Conservation (phyloP, 1,284 basidiomycete genomes). For the Lignosus rhinocerotis region DNA sequence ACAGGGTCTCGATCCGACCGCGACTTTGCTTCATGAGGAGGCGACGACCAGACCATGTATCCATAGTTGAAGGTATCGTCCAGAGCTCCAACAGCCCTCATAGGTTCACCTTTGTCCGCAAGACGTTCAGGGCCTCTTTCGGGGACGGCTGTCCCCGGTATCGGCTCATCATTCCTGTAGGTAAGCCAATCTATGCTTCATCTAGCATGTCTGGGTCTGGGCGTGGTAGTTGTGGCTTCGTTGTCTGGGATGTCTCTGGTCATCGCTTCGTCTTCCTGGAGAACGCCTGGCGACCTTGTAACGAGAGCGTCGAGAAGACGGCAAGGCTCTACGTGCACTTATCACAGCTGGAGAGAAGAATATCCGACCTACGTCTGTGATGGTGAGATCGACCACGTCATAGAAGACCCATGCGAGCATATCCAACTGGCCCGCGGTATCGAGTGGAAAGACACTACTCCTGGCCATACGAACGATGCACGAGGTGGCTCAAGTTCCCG, state of each 20-base stretch:
- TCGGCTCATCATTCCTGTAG: neutral
- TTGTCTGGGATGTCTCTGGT: conserved; percentile 2
- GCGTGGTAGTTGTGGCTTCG: conserved; percentile 16
- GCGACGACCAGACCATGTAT: neutral
- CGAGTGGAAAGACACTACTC: too few relatives aligned
- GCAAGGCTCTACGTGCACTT: neutral
- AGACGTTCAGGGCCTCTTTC: neutral
- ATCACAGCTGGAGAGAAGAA: too few relatives aligned
- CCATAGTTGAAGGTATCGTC: neutral
- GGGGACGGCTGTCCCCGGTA: neutral
- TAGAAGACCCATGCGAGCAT: too few relatives aligned
- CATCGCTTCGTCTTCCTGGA: conserved; percentile 9
- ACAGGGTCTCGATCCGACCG: too few relatives aligned
- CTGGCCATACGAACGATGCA: neutral
- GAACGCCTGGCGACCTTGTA: conserved; percentile 13
- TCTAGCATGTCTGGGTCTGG: neutral
- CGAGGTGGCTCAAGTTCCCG: neutral
- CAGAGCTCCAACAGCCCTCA: neutral
- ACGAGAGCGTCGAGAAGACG: conserved; percentile 6
- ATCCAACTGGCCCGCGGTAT: neutral
- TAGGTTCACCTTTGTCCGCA: neutral
- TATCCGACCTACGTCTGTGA: neutral
- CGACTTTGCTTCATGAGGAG: too few relatives aligned
- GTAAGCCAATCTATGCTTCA: conserved; percentile 6
- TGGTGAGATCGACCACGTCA: neutral